phyloP scores from a whole-genome alignment of 768 basidiomycete species.

The Sarcomyxa edulis region DNA sequence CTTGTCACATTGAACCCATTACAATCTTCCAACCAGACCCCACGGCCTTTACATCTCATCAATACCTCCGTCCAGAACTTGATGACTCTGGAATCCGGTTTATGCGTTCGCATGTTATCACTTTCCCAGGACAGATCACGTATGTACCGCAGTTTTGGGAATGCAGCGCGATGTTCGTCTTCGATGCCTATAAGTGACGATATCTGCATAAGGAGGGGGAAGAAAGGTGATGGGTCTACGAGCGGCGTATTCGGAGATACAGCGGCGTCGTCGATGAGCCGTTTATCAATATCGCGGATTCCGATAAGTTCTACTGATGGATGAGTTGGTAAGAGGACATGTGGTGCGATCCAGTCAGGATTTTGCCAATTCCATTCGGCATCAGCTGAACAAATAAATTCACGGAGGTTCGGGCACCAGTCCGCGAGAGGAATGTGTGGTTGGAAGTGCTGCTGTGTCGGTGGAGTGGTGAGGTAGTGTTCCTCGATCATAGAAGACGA shows the following conservation, averaged over 20 bases:
- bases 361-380: conserved; percentile 79
- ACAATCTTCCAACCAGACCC: conserved; percentile 65
- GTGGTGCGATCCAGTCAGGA: conserved; percentile 80
- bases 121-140: conserved; percentile 62
- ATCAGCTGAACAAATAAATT: conserved; percentile 73
- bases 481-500: conserved; percentile 63
- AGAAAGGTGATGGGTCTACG: conserved; percentile 46
- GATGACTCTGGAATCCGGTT: conserved; percentile 26
- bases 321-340: conserved; percentile 63
- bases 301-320: conserved; percentile 60
- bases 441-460: conserved; percentile 22
- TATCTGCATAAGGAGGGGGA: conserved; percentile 62
- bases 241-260: conserved; percentile 16
- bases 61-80: conserved; percentile 38
- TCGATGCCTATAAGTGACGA: conserved; percentile 42
- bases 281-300: conserved; percentile 64
- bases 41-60: conserved; percentile 40
- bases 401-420: conserved; percentile 64
- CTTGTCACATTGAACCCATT: conserved; percentile 52
- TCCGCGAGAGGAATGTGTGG: conserved; percentile 44
- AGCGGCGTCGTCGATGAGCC: conserved; percentile 43
- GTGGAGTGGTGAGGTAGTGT: conserved; percentile 51
- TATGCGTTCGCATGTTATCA: conserved; percentile 41
- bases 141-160: conserved; percentile 55
- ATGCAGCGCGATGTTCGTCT: conserved; percentile 35